These are phyloP conservation scores for Irineochytrium annulatum DNA, from an alignment of 192 early-diverging fungal species.

Conservation along the genomic window DNA sequence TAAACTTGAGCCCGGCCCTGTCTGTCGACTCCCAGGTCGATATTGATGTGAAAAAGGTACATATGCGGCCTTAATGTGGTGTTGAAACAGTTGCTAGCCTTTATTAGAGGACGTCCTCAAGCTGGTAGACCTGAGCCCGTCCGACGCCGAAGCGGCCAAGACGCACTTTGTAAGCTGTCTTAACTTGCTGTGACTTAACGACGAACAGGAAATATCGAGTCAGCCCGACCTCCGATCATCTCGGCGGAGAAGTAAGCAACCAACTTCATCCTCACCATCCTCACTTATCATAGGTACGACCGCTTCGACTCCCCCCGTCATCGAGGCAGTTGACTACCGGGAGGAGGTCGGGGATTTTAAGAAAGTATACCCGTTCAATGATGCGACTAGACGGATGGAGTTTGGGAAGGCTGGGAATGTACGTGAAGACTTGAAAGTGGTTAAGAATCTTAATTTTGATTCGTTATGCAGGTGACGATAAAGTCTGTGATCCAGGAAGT, in stretches of 20 bases:
- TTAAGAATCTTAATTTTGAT: not conserved
- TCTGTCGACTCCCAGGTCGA: constrained; percentile 40
- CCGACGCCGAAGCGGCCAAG: constrained; percentile 20
- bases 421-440: constrained; percentile 12
- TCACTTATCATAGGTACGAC: not conserved
- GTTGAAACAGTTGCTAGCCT: constrained; percentile 11
- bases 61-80: too few relatives aligned
- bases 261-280: constrained; percentile 3
- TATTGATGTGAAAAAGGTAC: constrained; percentile 38
- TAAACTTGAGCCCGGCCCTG: constrained; percentile 47
- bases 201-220: constrained; percentile 5
- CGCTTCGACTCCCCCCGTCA: not conserved
- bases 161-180: constrained; percentile 3
- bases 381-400: not conserved
- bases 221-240: not conserved
- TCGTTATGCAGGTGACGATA: constrained; percentile 3
- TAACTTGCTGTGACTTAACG: not conserved
- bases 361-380: constrained; percentile 27
- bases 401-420: constrained; percentile 8
- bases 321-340: not conserved
- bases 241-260: constrained; percentile 1
- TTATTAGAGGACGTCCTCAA: constrained; percentile 29
- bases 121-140: constrained; percentile 20
- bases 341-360: constrained; percentile 17
- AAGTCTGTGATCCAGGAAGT: constrained; percentile 32